Evolutionary conservation across 768 basidiomycete genomes (phyloP).

Genomic region (Kwoniella heveanensis): DNA sequence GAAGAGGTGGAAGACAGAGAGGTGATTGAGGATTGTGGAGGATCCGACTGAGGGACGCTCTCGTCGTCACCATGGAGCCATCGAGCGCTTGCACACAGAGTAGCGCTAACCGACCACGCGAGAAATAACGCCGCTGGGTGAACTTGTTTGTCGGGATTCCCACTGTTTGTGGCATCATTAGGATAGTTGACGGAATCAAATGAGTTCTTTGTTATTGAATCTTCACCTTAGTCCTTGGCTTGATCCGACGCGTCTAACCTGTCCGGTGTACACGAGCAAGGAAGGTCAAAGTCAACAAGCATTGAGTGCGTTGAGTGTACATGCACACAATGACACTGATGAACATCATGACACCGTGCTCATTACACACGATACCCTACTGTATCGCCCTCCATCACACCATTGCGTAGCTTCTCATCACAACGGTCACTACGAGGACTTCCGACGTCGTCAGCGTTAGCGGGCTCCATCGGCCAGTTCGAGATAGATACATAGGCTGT

Average conservation of each 20-base stretch:
- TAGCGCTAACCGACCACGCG: not conserved
- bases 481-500: too few species aligned
- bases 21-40: not conserved
- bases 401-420: not conserved
- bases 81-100: too few species aligned
- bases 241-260: not conserved
- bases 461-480: too few species aligned
- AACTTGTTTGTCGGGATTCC: not conserved
- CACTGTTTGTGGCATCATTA: not conserved
- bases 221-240: not conserved
- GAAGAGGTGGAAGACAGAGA: not conserved
- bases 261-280: slow-evolving; percentile 4
- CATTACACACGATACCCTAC: too few species aligned
- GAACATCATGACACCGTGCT: not conserved
- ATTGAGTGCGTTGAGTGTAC: too few species aligned
- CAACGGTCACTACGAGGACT: too few species aligned
- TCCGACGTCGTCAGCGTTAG: too few species aligned
- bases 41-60: not conserved
- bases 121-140: not conserved
- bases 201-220: slow-evolving; percentile 1
- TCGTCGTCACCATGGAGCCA: not conserved
- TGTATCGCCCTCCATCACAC: too few species aligned
- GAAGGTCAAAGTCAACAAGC: slow-evolving; percentile 11
- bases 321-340: not conserved
- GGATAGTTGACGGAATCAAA: slow-evolving; percentile 6